These are phyloP conservation scores for Lasiodiplodia sp. DNA, from an alignment of 2,329 filamentous ascomycete genomes.

Conservation along the genomic window DNA sequence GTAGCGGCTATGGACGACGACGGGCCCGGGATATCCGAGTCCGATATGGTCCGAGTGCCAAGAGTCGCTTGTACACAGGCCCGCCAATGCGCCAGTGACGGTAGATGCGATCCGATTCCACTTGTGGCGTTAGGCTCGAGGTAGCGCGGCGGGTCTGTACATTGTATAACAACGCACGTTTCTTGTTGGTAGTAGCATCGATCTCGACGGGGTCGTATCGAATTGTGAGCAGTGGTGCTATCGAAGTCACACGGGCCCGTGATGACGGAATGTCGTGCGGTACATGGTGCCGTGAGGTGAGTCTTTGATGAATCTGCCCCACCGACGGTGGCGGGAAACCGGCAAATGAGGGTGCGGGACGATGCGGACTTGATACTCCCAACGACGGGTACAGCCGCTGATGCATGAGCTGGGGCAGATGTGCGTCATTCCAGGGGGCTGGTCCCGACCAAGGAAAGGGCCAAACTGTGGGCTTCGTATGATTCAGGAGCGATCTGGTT, in stretches of 20 bases:
- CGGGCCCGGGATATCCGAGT: slow-evolving; percentile 2
- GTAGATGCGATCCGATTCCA: background rate
- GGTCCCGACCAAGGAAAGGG: background rate
- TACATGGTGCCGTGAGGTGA: slow-evolving; percentile 2
- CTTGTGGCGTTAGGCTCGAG: background rate
- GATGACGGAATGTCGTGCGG: background rate
- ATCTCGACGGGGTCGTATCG: background rate
- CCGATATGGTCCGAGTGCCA: background rate
- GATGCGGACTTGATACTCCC: slow-evolving; percentile 15
- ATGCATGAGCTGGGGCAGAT: background rate
- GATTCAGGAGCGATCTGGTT: background rate
- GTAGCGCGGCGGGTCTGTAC: background rate
- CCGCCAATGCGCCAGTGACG: background rate
- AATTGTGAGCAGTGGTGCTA: background rate
- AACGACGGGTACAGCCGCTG: slow-evolving; percentile 18
- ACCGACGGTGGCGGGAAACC: background rate
- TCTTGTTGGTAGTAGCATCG: background rate
- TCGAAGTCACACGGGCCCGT: slow-evolving; percentile 5
- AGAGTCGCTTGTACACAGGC: background rate
- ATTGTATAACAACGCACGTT: background rate
- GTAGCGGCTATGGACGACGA: background rate
- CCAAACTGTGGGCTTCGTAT: background rate
- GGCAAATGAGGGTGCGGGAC: background rate
- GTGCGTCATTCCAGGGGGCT: background rate
- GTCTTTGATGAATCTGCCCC: background rate